Conservation (phyloP, 2,329 filamentous ascomycete species). For the Drechslerella coelobrocha region DNA sequence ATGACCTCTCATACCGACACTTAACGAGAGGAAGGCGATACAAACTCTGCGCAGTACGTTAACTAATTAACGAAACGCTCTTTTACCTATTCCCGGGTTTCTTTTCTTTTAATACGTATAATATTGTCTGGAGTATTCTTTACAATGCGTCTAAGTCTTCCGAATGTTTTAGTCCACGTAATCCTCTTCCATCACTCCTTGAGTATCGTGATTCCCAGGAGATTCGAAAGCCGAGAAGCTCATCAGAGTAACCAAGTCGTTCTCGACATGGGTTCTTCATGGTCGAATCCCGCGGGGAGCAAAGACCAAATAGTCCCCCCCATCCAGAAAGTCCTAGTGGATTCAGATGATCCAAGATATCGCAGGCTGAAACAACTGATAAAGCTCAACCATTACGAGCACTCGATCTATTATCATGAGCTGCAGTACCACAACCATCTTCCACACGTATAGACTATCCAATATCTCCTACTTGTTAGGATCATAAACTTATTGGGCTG, state of each 20-base stretch:
- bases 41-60: background rate
- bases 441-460: conserved; percentile 20
- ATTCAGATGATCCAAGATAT: conserved; percentile 34
- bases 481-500: background rate
- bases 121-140: background rate
- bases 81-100: background rate
- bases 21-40: background rate
- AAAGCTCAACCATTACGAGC: conserved; percentile 38
- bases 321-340: conserved; percentile 9
- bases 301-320: conserved; percentile 28
- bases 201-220: conserved; percentile 16
- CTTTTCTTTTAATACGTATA: too few relatives aligned
- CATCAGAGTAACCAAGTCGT: conserved; percentile 25
- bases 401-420: conserved; percentile 37
- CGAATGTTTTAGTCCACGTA: conserved; percentile 42
- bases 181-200: conserved; percentile 24
- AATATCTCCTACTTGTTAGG: background rate
- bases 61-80: background rate
- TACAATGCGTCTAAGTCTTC: conserved; percentile 32
- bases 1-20: background rate
- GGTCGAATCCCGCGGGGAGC: conserved; percentile 13
- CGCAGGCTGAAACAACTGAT: conserved; percentile 39
- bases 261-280: conserved; percentile 46
- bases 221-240: conserved; percentile 10
- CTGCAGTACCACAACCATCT: conserved; percentile 47